Evolutionary conservation across 352 stramenopile species (phyloP).

Genomic region (Globisporangium ultimum): DNA sequence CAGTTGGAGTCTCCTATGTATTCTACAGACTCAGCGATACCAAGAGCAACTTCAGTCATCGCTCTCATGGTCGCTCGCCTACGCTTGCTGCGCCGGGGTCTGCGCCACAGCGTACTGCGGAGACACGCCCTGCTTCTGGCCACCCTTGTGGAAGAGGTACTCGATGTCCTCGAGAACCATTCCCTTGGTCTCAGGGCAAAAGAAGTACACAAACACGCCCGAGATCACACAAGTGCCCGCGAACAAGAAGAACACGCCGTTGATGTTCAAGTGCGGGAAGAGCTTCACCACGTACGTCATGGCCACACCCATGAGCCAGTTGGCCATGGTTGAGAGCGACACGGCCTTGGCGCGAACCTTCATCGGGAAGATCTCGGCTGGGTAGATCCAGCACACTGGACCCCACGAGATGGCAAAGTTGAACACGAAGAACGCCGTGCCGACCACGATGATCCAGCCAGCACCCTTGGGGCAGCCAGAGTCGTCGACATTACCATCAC

Average conservation of each 20-base stretch:
- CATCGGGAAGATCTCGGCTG: conserved; percentile 47
- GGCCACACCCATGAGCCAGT: conserved; percentile 38
- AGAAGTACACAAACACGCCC: conserved; percentile 32
- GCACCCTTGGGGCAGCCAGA: conserved; percentile 26
- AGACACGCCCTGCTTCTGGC: conserved; percentile 9
- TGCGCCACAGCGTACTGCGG: conserved; percentile 24
- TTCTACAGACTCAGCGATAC: too few relatives aligned
- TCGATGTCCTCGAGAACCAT: conserved; percentile 50
- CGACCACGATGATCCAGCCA: conserved; percentile 38
- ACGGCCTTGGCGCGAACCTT: conserved; percentile 41
- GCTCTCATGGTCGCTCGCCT: too few relatives aligned
- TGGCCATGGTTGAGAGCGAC: conserved; percentile 40
- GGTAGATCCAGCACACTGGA: conserved; percentile 51
- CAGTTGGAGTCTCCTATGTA: too few relatives aligned
- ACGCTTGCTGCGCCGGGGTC: conserved; percentile 8
- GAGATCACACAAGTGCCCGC: conserved; percentile 30
- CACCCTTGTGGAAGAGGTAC: conserved; percentile 22
- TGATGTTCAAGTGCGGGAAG: conserved; percentile 35
- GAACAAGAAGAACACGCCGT: conserved; percentile 61
- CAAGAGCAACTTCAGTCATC: too few relatives aligned
- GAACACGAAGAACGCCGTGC: conserved; percentile 42
- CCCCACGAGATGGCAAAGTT: conserved; percentile 56
- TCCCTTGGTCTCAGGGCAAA: conserved; percentile 37
- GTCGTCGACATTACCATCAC: conserved; percentile 29
- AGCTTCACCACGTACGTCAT: conserved; percentile 28